These are phyloP conservation scores for Colletotrichum siamense DNA, from an alignment of 2,329 filamentous ascomycete species.

Conservation along the genomic window DNA sequence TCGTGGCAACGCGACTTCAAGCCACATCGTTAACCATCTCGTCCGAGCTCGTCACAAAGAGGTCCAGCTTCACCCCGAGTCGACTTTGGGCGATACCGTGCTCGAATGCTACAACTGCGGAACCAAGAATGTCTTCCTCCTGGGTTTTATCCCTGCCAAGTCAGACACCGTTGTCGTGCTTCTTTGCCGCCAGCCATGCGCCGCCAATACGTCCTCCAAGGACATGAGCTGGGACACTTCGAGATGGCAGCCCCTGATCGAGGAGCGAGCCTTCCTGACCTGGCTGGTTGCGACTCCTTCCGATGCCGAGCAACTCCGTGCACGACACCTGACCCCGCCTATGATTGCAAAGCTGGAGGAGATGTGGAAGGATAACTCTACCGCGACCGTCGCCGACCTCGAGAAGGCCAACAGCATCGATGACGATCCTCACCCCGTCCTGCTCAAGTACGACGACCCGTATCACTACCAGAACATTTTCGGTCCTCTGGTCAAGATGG, in stretches of 20 bases:
- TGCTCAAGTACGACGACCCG: constrained; percentile 94
- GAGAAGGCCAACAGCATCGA: constrained; percentile 92
- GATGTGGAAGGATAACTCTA: constrained; percentile 96
- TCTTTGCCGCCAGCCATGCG: constrained; percentile 94
- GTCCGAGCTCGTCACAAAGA: constrained; percentile 98
- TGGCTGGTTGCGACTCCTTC: constrained; percentile 92
- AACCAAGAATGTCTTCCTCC: constrained; percentile 97
- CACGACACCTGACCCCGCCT: constrained; percentile 89
- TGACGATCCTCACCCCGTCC: constrained; percentile 91
- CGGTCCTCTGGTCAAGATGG: constrained; percentile 96
- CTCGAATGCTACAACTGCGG: constrained; percentile 99
- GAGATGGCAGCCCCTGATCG: constrained; percentile 95
- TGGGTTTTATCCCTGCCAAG: constrained; percentile 98
- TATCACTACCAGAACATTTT: constrained; percentile 99
- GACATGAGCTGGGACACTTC: constrained; percentile 99
- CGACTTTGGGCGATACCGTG: constrained; percentile 91
- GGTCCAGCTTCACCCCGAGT: constrained; percentile 93
- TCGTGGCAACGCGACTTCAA: constrained; percentile 93
- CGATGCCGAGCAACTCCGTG: constrained; percentile 94
- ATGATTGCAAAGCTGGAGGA: constrained; percentile 97
- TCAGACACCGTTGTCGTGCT: constrained; percentile 98
- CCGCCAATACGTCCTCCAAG: constrained; percentile 92
- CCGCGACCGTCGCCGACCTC: constrained; percentile 86
- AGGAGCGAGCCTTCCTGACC: constrained; percentile 91
- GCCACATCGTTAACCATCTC: constrained; percentile 97